Conservation (phyloP, 345 rosid genomes). For the Psidium guajava region DNA sequence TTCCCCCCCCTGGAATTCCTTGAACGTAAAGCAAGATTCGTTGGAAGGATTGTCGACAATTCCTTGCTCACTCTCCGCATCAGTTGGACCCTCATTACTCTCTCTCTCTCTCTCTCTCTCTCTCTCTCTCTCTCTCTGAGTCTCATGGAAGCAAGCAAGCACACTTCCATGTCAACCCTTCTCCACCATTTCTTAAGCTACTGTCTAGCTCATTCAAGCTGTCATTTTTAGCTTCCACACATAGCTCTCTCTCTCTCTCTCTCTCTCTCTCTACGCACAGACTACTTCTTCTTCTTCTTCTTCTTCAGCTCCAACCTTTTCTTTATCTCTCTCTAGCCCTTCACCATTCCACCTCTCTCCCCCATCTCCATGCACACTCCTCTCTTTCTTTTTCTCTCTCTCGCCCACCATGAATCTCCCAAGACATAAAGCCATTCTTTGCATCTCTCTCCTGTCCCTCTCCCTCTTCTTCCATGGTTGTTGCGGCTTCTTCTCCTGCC, state of each 20-base stretch:
- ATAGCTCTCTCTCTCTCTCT: neutral
- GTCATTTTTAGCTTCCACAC: neutral
- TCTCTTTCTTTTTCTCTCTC: neutral
- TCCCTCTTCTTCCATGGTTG: constrained; percentile 15
- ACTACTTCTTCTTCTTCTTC: neutral
- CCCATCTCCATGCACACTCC: neutral
- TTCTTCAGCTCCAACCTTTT: neutral
- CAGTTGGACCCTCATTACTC: constrained; percentile 10
- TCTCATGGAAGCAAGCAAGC: constrained; percentile 26
- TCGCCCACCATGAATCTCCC: neutral
- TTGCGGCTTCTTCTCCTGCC: neutral
- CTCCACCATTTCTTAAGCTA: constrained; percentile 7
- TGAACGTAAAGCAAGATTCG: constrained; percentile 63
- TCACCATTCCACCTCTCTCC: neutral
- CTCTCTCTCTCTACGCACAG: neutral
- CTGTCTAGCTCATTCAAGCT: constrained; percentile 8
- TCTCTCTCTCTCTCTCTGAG: constrained; percentile 11
- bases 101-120: constrained; percentile 8
- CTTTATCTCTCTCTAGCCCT: neutral
- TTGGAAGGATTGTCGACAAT: constrained; percentile 19
- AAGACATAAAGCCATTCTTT: neutral
- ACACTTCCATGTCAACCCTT: constrained; percentile 3
- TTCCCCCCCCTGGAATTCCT: constrained; percentile 14
- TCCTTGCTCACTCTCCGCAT: constrained; percentile 27
- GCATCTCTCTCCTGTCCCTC: constrained; percentile 1